These are phyloP conservation scores for Pseudonitzschia multiseries DNA, from an alignment of 108 stramenopile genomes.

Conservation along the genomic window DNA sequence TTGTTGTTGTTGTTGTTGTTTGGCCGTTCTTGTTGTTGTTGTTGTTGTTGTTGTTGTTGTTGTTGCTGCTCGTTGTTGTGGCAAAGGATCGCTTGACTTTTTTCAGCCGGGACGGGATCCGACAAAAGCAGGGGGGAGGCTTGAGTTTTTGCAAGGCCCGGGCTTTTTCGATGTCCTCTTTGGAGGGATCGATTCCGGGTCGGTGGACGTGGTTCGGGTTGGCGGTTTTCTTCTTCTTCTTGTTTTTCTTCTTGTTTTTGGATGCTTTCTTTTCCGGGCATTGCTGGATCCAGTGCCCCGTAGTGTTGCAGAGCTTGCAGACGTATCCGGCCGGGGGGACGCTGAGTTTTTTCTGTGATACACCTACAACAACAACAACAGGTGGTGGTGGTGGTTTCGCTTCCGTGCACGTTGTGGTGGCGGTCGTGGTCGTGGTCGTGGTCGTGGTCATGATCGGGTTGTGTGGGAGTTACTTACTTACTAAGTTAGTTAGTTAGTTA, in stretches of 20 bases:
- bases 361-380: too few relatives aligned
- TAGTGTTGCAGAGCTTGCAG: constrained; percentile 53
- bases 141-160: constrained; percentile 51
- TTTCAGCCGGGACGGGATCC: constrained; percentile 63
- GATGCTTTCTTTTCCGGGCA: constrained; percentile 61
- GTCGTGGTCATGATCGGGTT: too few relatives aligned
- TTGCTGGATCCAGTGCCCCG: constrained; percentile 79
- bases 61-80: constrained; percentile 1
- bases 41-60: background rate
- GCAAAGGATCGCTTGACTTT: constrained; percentile 64
- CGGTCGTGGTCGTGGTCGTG: too few relatives aligned
- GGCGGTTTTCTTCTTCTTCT: too few relatives aligned
- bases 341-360: constrained; percentile 38
- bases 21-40: background rate
- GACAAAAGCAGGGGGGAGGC: constrained; percentile 72
- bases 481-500: too few relatives aligned
- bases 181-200: constrained; percentile 69
- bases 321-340: constrained; percentile 68
- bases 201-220: constrained; percentile 48
- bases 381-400: too few relatives aligned
- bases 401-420: too few relatives aligned
- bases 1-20: background rate
- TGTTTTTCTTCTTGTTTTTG: constrained; percentile 38
- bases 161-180: constrained; percentile 60
- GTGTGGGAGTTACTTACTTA: too few relatives aligned